Evolutionary conservation across 2,329 filamentous ascomycete genomes (phyloP), one percentile per base, ranked within the genome.

Genomic region (Zarea fungicola): DNA sequence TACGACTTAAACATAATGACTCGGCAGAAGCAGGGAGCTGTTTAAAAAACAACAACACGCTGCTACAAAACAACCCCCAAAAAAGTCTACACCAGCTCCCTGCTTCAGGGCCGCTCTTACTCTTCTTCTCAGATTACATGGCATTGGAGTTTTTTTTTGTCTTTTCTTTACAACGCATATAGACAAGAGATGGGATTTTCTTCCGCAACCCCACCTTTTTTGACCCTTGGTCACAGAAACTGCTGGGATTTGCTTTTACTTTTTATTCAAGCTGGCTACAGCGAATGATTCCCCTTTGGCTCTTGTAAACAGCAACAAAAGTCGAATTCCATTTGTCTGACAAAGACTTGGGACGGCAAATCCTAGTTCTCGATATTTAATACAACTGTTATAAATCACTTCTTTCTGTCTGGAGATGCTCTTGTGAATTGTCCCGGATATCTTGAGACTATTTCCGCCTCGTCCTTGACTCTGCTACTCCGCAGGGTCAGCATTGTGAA

Each of bases 1-100:
- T 42, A 49, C 31, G 39, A 49, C 39, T 37, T 49, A 23, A 16
- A 48, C 11, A 42, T 49, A 43, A 49, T 49, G 39, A 41, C 14
- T 37, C 25, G 46, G 31, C 18, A 49, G 31, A 49, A 37, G 39
- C 39, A 49, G 23, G 31, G 39, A 28, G 46, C 37, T 36, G 2
- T 11, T n/a, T 2, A 19, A 21, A 21, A 26, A 5, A 31, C 26
- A 23, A 22, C 35, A 14, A 19, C 14, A 31, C 13, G 18, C 13
- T 13, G 7, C 7, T 8, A 18, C 32, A 25, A 16, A 22, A 34
- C 21, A 28, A 28, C 14, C n/a, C 22, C 31, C 32, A 25, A 42
- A 29, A 32, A 6, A 25, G 4, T 10, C n/a, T n/a, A n/a, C n/a
- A n/a, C n/a, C 13, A 37, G 46, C 46, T 37, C 40, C 19, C 23